Conservation (phyloP, 805 yeast genomes). For the Nakazawaea anatomiae region DNA sequence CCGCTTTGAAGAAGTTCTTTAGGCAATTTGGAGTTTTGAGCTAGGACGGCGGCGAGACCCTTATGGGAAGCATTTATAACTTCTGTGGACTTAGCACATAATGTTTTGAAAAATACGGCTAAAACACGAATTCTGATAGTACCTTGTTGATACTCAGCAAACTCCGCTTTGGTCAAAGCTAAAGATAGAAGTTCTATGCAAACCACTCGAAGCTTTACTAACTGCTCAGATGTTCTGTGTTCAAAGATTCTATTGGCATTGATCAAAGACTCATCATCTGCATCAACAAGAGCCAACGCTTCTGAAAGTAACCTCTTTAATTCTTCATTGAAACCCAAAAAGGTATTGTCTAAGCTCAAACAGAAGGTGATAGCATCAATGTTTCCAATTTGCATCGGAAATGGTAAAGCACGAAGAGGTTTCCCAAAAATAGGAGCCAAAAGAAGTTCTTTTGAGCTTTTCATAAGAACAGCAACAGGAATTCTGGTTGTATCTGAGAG, state of each 20-base stretch:
- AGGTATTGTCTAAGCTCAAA: constrained; percentile 71
- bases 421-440: constrained; percentile 94
- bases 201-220: constrained; percentile 81
- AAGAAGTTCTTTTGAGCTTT: constrained; percentile 75
- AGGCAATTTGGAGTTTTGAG: constrained; percentile 85
- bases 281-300: constrained; percentile 91
- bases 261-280: constrained; percentile 93
- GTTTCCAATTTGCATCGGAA: constrained; percentile 98
- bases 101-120: constrained; percentile 91
- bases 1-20: constrained; percentile 95
- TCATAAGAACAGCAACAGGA: constrained; percentile 68
- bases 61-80: constrained; percentile 91
- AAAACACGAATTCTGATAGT: constrained; percentile 73
- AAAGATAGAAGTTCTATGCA: constrained; percentile 79
- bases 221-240: constrained; percentile 81
- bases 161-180: constrained; percentile 81
- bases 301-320: constrained; percentile 78
- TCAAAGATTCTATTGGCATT: constrained; percentile 83
- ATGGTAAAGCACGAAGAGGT: constrained; percentile 93
- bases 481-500: constrained; percentile 67
- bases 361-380: constrained; percentile 97
- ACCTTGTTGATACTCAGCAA: constrained; percentile 65
- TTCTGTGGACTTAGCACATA: constrained; percentile 77
- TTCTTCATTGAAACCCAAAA: constrained; percentile 85
- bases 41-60: constrained; percentile 76